Evolutionary conservation across 352 stramenopile genomes (phyloP), one percentile per base, ranked within the genome.

Genomic region (Phytophthora uliginosa): DNA sequence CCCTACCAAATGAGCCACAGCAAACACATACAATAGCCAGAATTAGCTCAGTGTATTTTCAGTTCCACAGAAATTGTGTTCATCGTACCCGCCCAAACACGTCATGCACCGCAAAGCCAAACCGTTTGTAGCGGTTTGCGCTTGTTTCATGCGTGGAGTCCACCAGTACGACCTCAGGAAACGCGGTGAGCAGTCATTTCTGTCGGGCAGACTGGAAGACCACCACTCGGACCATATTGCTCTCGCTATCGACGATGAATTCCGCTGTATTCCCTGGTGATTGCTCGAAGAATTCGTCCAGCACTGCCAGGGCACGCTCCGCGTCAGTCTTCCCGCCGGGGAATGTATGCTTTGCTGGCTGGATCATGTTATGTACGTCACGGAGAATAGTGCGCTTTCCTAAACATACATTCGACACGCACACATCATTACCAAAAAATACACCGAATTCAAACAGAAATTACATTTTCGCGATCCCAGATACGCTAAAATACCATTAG

Each of bases 141-240:
- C 70, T 70, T 0, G 48, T 74, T 0, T 2, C 40, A 31, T 74
- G 60, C 2, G 67, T 66, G 2, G 60, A 61, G 20, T 70, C 67
- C 7, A 69, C 66, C 12, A 74, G 34, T 2, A 69, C 9, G 24
- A 60, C 54, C 18, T 74, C 58, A 3, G 59, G 52, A 59, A 69
- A 69, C 3, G 40, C 52, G 17, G 36, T n/a, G 47, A 74, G 69
- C 17, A 74, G 26, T 2, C 60, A 42, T 36, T 66, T 61, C 24
- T 65, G 57, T 0, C 65, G 34, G 2, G 24, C 65, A 1, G 65
- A 57, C 36, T 72, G 50, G 15, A 62, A 66, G 2, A n/a, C 55
- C 18, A 66, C 57, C 34, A 55, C 50, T 1, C 36, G 28, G 3
- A 47, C 50, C 0, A 66, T 38, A 24, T 65, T 66, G 3, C 5